Percentiles rank a stretch among this genome's conserved stretches.
Conservation (phyloP, 441 rosid species). For the Euphorbia celastroides region DNA sequence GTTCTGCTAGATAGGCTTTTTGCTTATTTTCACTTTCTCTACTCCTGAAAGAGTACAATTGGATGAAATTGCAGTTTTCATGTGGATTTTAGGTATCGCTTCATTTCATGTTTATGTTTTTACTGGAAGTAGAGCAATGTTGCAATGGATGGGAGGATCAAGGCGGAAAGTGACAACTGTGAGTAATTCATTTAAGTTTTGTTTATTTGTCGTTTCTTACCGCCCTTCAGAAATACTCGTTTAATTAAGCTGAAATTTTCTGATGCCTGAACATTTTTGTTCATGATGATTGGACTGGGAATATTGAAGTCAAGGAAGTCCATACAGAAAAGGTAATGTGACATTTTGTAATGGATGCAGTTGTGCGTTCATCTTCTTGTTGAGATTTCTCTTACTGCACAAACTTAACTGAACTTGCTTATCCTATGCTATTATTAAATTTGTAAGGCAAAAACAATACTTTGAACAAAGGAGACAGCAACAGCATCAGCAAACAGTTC, state of each 20-base stretch:
- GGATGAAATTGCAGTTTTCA: background rate
- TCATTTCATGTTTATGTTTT: background rate
- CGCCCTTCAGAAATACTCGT: background rate
- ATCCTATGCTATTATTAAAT: background rate
- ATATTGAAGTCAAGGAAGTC: conserved; percentile 59
- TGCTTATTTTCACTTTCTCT: no score
- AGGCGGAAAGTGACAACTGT: conserved; percentile 76
- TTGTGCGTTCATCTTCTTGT: background rate
- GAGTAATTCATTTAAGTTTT: conserved; percentile 18
- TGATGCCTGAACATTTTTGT: conserved; percentile 16
- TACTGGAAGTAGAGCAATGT: conserved; percentile 28
- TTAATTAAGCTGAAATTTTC: conserved; percentile 1
- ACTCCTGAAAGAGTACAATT: no score
- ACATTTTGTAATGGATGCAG: background rate
- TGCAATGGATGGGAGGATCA: conserved; percentile 97
- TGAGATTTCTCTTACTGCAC: background rate
- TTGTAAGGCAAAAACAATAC: conserved; percentile 74
- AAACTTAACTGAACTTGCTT: background rate
- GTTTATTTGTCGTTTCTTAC: background rate
- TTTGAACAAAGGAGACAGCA: conserved; percentile 74
- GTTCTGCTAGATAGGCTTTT: no score
- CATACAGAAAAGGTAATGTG: conserved; percentile 43
- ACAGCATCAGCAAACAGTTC: conserved; percentile 37
- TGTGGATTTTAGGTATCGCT: background rate
- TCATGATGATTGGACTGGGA: conserved; percentile 11